Evolutionary conservation across 495 filamentous ascomycete species (phyloP).

Genomic region (Annulohypoxylon stygium): DNA sequence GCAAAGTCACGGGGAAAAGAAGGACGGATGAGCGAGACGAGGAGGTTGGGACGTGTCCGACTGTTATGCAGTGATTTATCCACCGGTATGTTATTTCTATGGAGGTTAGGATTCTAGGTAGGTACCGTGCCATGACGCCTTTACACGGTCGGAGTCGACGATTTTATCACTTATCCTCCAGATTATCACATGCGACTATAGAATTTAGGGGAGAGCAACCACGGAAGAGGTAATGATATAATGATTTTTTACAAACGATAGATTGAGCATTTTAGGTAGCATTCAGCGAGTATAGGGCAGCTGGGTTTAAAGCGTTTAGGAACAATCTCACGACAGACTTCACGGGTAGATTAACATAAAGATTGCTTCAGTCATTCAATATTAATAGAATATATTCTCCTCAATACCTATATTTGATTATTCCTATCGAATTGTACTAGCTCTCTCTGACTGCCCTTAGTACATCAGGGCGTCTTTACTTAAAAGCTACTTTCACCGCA

Average conservation of each 20-base stretch:
- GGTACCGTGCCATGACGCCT: not conserved
- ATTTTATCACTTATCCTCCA: not conserved
- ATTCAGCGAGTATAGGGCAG: not conserved
- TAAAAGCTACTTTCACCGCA: not conserved
- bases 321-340: not conserved
- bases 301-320: not conserved
- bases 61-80: constrained; percentile 12
- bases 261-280: not conserved
- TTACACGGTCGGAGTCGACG: not conserved
- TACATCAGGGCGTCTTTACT: not conserved
- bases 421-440: too few species aligned
- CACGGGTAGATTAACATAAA: not conserved
- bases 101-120: not conserved
- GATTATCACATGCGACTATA: constrained; percentile 12
- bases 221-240: constrained; percentile 21
- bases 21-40: not conserved
- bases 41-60: not conserved
- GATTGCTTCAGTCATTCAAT: not conserved
- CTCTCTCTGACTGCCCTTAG: too few species aligned
- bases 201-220: not conserved
- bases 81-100: not conserved
- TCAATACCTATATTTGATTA: too few species aligned
- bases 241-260: constrained; percentile 18
- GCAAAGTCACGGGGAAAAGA: constrained; percentile 13
- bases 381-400: not conserved